phyloP scores from a whole-genome alignment of 1,139 yeast species.

The Debaryomyces robertsiae region DNA sequence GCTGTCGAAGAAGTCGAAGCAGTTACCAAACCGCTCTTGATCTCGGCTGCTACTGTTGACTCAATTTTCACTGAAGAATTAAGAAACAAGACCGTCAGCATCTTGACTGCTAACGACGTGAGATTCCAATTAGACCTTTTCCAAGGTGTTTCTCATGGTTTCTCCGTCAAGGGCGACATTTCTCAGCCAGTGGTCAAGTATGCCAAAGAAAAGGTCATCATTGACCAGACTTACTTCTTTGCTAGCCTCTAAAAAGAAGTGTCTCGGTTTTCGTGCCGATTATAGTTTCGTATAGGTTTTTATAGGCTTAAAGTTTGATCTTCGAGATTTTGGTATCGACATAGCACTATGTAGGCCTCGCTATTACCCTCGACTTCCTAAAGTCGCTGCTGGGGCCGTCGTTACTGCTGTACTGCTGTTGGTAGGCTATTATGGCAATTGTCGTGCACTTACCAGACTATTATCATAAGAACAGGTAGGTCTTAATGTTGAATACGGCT shows the following conservation, averaged over 20 bases:
- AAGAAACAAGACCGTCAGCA: conserved; percentile 61
- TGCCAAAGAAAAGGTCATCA: conserved; percentile 69
- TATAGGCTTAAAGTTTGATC: too few relatives aligned
- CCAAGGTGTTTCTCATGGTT: conserved; percentile 72
- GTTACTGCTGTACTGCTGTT: too few relatives aligned
- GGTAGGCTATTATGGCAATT: too few relatives aligned
- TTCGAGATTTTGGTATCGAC: too few relatives aligned
- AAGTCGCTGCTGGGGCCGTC: too few relatives aligned
- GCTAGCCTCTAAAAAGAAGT: too few relatives aligned
- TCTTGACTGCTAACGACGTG: conserved; percentile 47
- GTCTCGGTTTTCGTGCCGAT: too few relatives aligned
- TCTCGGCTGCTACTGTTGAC: conserved; percentile 77
- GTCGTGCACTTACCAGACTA: not conserved
- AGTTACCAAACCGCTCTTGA: conserved; percentile 59
- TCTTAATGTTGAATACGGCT: not conserved
- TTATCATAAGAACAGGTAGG: conserved; percentile 5
- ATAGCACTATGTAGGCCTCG: too few relatives aligned
- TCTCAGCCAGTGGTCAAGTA: conserved; percentile 54
- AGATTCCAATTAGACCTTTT: conserved; percentile 62
- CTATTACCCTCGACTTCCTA: too few relatives aligned
- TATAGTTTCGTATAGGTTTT: not conserved
- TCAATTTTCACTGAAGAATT: conserved; percentile 59
- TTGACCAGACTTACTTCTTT: conserved; percentile 52
- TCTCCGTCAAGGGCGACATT: conserved; percentile 73
- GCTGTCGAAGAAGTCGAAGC: conserved; percentile 62